phyloP scores from a whole-genome alignment of 116 monocot genomes.

The Trichopus zeylanicus region DNA sequence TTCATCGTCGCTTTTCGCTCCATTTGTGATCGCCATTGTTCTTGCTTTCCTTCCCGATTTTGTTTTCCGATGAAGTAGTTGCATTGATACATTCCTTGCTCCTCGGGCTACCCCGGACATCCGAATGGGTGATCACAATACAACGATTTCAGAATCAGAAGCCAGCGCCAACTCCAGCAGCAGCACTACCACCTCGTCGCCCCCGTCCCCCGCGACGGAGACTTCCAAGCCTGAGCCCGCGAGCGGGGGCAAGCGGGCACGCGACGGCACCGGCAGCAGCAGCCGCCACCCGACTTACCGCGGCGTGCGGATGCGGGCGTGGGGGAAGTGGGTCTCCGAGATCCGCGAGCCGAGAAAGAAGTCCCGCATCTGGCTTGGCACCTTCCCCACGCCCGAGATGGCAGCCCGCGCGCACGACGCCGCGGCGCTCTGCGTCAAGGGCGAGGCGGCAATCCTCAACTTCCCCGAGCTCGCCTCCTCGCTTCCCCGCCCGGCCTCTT shows the following conservation, averaged over 20 bases:
- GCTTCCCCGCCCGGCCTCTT: constrained; percentile 24
- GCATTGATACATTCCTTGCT: not conserved
- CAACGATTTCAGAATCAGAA: not conserved
- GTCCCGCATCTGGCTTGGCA: constrained; percentile 85
- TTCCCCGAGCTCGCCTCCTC: constrained; percentile 24
- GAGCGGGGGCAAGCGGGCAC: not conserved
- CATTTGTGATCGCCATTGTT: not conserved
- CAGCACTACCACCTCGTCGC: too few species aligned
- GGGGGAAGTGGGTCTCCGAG: constrained; percentile 92
- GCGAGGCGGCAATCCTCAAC: constrained; percentile 26
- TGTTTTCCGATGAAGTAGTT: not conserved
- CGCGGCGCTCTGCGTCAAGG: constrained; percentile 34
- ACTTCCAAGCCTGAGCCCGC: not conserved
- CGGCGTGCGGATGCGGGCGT: constrained; percentile 57
- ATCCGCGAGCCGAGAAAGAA: constrained; percentile 74
- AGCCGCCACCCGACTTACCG: constrained; percentile 32
- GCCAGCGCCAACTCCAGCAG: not conserved
- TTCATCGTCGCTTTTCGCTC: not conserved
- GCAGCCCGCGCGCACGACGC: constrained; percentile 46
- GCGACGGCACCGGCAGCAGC: constrained; percentile 6
- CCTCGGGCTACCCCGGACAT: too few species aligned
- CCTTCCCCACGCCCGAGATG: constrained; percentile 72
- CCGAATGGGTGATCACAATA: not conserved
- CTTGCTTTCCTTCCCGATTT: not conserved
- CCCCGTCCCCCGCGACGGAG: not conserved